Evolutionary conservation across 768 basidiomycete species (phyloP).

Genomic region (Amanita subjunquillea): DNA sequence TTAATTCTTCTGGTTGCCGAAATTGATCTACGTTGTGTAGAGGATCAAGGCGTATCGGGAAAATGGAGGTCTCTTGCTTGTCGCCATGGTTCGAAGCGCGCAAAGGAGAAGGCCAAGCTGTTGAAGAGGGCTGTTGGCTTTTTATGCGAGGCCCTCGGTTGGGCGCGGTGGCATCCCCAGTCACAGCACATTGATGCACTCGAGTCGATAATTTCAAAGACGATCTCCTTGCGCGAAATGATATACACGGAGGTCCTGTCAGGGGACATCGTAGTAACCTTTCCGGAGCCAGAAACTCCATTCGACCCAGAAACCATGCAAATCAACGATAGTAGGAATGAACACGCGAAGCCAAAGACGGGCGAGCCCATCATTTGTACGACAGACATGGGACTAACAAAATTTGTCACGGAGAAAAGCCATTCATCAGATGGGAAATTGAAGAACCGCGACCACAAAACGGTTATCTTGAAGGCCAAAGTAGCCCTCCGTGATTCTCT

Average conservation of each 20-base stretch:
- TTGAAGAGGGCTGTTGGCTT: too few species aligned
- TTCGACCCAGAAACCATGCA: background rate
- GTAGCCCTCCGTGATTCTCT: background rate
- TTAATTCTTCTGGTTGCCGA: background rate
- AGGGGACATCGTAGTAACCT: background rate
- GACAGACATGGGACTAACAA: background rate
- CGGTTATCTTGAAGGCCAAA: background rate
- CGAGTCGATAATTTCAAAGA: background rate
- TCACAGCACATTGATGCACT: background rate
- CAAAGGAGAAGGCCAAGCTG: background rate
- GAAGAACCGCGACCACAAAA: background rate
- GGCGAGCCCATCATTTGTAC: background rate
- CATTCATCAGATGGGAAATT: background rate
- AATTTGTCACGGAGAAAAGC: background rate
- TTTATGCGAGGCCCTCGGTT: background rate
- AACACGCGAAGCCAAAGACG: background rate
- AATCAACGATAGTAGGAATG: background rate
- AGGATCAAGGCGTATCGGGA: background rate
- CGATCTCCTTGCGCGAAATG: background rate
- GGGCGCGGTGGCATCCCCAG: too few species aligned
- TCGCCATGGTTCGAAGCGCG: background rate
- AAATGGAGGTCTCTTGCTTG: background rate
- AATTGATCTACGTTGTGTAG: background rate
- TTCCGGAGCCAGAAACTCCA: background rate
- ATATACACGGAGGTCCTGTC: background rate